Conservation (phyloP, 306 rosid genomes). For the Rosa persica region DNA sequence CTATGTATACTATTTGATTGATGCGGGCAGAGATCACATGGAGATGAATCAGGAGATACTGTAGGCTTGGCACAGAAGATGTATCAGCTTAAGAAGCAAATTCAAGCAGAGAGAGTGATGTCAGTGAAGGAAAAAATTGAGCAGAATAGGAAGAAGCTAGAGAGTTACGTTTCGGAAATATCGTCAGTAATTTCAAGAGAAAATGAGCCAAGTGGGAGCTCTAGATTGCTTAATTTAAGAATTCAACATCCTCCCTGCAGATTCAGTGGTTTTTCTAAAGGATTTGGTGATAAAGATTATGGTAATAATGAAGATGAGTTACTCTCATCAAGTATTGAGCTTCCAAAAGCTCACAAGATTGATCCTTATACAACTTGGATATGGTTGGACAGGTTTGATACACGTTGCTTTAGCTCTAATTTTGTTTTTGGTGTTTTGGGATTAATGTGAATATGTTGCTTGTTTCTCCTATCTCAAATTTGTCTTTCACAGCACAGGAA, state of each 20-base stretch:
- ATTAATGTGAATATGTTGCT: conserved; percentile 15
- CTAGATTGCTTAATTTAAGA: conserved; percentile 59
- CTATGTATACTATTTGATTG: neutral
- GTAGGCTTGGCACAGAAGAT: conserved; percentile 60
- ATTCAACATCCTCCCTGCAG: conserved; percentile 59
- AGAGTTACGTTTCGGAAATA: conserved; percentile 41
- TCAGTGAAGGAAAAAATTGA: conserved; percentile 64
- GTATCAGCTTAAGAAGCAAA: conserved; percentile 68
- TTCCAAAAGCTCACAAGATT: conserved; percentile 59
- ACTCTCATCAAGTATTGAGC: conserved; percentile 52
- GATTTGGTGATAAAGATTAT: conserved; percentile 60
- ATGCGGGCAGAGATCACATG: conserved; percentile 39
- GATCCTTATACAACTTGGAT: conserved; percentile 94
- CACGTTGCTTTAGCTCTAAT: conserved; percentile 2
- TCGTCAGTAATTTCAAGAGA: conserved; percentile 39
- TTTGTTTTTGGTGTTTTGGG: neutral
- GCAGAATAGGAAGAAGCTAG: conserved; percentile 60
- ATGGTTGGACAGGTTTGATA: conserved; percentile 75
- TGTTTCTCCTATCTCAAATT: conserved; percentile 51
- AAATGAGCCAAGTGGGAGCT: conserved; percentile 35
- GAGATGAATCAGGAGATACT: conserved; percentile 39
- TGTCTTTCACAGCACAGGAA: conserved; percentile 70
- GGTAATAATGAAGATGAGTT: conserved; percentile 47
- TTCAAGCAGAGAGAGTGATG: conserved; percentile 66
- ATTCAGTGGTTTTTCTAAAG: conserved; percentile 54